Conservation (phyloP, 495 filamentous ascomycete species). For the Penicillium steckii region DNA sequence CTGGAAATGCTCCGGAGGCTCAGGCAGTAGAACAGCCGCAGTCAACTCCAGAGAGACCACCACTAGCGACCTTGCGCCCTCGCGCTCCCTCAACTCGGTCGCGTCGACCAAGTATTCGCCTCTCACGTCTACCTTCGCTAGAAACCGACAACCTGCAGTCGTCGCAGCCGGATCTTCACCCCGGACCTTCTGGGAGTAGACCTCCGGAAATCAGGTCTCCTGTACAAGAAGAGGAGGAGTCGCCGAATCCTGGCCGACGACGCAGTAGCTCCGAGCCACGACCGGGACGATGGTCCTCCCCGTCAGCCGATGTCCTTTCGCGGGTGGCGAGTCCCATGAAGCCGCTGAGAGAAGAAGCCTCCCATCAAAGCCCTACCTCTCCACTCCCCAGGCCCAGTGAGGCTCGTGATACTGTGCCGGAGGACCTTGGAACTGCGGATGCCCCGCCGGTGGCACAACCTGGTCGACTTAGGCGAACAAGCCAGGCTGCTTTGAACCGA, state of each 20-base stretch:
- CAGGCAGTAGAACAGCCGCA: constrained; percentile 9
- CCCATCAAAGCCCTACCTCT: constrained; percentile 19
- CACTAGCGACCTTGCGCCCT: constrained; percentile 8
- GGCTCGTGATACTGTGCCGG: background rate
- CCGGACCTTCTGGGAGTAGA: constrained; percentile 7
- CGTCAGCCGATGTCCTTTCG: constrained; percentile 30
- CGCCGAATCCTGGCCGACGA: constrained; percentile 33
- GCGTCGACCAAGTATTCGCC: constrained; percentile 41
- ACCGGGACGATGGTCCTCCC: constrained; percentile 38
- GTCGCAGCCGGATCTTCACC: constrained; percentile 3
- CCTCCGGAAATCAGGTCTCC: constrained; percentile 13
- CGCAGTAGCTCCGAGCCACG: constrained; percentile 49
- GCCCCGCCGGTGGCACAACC: constrained; percentile 9
- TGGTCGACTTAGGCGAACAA: constrained; percentile 31
- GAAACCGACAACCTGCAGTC: constrained; percentile 6
- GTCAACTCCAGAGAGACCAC: constrained; percentile 10
- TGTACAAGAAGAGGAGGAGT: constrained; percentile 31
- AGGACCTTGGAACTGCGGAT: constrained; percentile 3
- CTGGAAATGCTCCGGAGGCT: constrained; percentile 4
- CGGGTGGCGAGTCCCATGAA: constrained; percentile 33
- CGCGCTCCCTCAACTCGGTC: constrained; percentile 20
- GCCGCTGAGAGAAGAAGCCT: constrained; percentile 39
- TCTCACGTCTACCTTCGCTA: constrained; percentile 35
- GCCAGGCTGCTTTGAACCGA: constrained; percentile 31
- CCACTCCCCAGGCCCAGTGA: constrained; percentile 1